These are phyloP conservation scores for Mycena chlorophos DNA, from an alignment of 768 basidiomycete species.

Conservation along the genomic window DNA sequence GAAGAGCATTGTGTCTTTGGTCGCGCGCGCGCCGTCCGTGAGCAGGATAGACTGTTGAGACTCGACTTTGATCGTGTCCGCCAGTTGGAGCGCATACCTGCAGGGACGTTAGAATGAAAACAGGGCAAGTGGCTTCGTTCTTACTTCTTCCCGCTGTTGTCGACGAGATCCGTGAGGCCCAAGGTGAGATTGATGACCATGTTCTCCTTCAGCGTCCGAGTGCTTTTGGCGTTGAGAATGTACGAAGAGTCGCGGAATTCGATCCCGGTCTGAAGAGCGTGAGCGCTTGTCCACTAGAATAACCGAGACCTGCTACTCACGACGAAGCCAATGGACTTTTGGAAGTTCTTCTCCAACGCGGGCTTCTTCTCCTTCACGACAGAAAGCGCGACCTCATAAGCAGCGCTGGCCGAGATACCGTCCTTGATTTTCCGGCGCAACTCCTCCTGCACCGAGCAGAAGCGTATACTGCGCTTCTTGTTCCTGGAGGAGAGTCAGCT, in stretches of 20 bases:
- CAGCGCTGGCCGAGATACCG: constrained; percentile 71
- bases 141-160: constrained; percentile 77
- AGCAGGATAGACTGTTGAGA: constrained; percentile 64
- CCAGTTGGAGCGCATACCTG: constrained; percentile 86
- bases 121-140: neutral
- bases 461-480: constrained; percentile 89
- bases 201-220: constrained; percentile 63
- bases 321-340: constrained; percentile 88
- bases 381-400: constrained; percentile 74
- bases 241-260: constrained; percentile 92
- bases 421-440: constrained; percentile 77
- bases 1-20: constrained; percentile 90
- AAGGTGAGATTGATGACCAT: constrained; percentile 87
- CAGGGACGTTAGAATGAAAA: constrained; percentile 3
- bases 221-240: constrained; percentile 79
- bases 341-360: constrained; percentile 79
- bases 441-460: constrained; percentile 73
- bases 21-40: constrained; percentile 80
- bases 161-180: constrained; percentile 81
- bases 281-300: neutral
- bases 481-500: constrained; percentile 51
- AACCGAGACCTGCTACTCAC: constrained; percentile 45
- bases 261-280: constrained; percentile 72
- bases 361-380: constrained; percentile 78
- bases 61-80: constrained; percentile 84